Evolutionary conservation across 176 grass and related monocot genomes (phyloP), one percentile per base, ranked within the genome.

Genomic region (Eragrostis curvula): DNA sequence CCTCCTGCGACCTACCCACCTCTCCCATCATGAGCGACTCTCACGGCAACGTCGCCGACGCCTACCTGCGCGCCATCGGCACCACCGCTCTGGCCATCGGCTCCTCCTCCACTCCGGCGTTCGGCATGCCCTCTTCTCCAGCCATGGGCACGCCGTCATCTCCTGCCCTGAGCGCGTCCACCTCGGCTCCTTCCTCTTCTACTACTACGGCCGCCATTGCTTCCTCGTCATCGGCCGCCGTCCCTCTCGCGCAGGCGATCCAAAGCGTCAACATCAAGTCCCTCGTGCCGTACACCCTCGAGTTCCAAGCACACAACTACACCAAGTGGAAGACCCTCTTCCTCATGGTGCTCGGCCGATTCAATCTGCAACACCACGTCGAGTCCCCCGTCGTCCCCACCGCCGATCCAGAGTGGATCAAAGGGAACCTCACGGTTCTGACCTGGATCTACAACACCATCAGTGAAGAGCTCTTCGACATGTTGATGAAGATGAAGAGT

Each of bases 301-400:
- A 68, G 1, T 10, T 68, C 18, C 18, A n/a, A 9, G 39, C 39
- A 0, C 40, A 43, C 39, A 68, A 68, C 6, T 68, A 42, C 39
- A 68, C 39, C 3, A 68, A 42, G 21, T 68, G 65, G 65, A 18
- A 6, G 9, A 41, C 20, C 0, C 4, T 68, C 3, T n/a, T 68
- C 36, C 9, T 10, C 2, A 4, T 68, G 0, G 65, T 41, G 0
- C 65, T 43, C 0, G 18, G 39, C 8, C 0, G 17, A 9, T 25
- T 69, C 66, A 68, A 67, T 20, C 64, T 67, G 0, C 18, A 1
- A 0, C 6, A 18, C 3, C 64, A 67, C 5, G 14, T 67, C 17
- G 32, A 36, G 5, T 6, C 8, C 2, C 0, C 1, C 1, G 1
- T 1, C 15, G 4, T 3, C 11, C 25, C 4, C 12, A 9, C 7